Evolutionary conservation across 805 yeast genomes (phyloP), one percentile per base, ranked within the genome.

Genomic region (Teunomyces tritomae): DNA sequence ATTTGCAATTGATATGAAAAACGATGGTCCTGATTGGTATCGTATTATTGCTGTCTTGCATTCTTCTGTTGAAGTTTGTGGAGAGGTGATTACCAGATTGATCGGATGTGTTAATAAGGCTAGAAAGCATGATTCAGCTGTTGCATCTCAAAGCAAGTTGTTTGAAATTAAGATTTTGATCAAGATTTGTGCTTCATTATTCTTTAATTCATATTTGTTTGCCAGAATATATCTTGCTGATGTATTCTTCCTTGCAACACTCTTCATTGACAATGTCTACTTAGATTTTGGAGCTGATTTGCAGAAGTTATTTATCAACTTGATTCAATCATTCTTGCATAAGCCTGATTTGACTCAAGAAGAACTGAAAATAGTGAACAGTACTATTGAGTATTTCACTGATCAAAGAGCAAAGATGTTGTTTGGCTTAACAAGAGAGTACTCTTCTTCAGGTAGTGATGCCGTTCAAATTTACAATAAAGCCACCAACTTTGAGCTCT

Each of bases 21-120:
- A 89, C n/a, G 89, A 85, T 54, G 86, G 84, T 3, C 77, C 80
- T 33, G 83, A 77, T 42, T 87, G 89, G 89, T 74, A 76, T 14
- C 79, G 77, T 41, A 76, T 83, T 5, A 75, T 85, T 2, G 75
- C 85, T 0, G 73, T 85, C n/a, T 69, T 89, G 53, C 77, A 85
- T 0, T 90, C 96, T 3, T 83, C 92, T 1, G 71, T 84, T n/a
- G 88, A 84, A 52, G 73, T 87, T 2, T 83, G 89, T 57, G 84
- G 88, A 6, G 76, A 79, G 44, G 77, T 88, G 2, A 71, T 89
- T 33, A 63, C 73, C 28, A 72, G 86, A 51, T 62, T 89, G 35
- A 74, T 83, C 50, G 71, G 71, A 8, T 74, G 83, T 36, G 76
- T 87, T 1, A 73, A 73, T 30, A 72, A 77, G 8, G 75, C 83